phyloP scores from a whole-genome alignment of 2,329 filamentous ascomycete species.

The Camillea tinctor region DNA sequence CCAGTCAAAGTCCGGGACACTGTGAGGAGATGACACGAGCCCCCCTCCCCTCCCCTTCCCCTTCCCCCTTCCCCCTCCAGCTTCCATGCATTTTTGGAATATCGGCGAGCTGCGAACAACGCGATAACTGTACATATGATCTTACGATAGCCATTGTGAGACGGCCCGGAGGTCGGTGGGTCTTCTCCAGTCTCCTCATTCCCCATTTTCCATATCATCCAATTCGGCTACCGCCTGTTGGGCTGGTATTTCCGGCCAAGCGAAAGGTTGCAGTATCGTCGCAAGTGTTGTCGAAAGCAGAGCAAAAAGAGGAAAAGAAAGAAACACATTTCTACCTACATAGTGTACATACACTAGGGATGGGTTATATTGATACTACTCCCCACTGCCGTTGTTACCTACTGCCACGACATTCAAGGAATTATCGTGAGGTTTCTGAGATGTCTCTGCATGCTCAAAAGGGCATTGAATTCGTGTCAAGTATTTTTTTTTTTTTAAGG shows the following conservation, averaged over 20 bases:
- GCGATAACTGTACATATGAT: neutral
- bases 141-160: neutral
- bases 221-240: no score
- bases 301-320: no score
- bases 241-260: neutral
- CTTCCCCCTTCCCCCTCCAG: neutral
- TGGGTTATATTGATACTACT: neutral
- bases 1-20: neutral
- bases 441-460: neutral
- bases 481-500: no score
- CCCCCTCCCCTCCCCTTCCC: neutral
- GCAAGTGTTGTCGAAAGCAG: neutral
- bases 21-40: neutral
- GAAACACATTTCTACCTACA: no score
- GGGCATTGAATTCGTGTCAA: neutral
- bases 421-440: neutral
- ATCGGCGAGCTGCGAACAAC: neutral
- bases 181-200: neutral
- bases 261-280: neutral
- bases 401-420: neutral
- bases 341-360: no score
- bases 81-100: neutral
- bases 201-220: neutral
- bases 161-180: neutral
- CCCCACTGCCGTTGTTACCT: neutral